These are phyloP conservation scores for Yueomyces sinensis DNA, from an alignment of 805 yeast species.

Conservation along the genomic window DNA sequence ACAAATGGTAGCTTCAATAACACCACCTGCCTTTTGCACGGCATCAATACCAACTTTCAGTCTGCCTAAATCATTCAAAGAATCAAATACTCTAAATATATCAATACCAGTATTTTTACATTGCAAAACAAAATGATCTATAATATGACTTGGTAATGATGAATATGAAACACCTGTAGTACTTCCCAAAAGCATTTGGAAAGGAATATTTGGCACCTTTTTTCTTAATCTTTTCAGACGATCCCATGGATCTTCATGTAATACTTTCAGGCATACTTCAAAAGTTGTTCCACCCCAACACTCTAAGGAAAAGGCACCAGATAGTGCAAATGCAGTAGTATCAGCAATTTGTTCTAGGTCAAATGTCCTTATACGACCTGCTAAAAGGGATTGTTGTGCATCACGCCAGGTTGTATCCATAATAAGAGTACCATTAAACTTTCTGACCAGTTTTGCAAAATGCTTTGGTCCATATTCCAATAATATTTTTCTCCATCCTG, in stretches of 20 bases:
- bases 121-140: conserved; percentile 86
- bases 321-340: conserved; percentile 76
- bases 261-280: conserved; percentile 93
- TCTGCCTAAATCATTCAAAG: conserved; percentile 90
- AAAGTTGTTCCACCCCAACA: conserved; percentile 99
- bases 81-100: conserved; percentile 93
- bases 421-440: conserved; percentile 68
- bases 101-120: conserved; percentile 94
- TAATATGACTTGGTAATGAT: conserved; percentile 93
- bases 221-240: conserved; percentile 75
- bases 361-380: conserved; percentile 90
- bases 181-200: conserved; percentile 97
- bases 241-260: conserved; percentile 97
- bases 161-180: conserved; percentile 98
- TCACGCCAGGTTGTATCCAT: conserved; percentile 99
- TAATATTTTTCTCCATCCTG: conserved; percentile 85
- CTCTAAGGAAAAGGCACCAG: conserved; percentile 89
- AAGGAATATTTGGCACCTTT: conserved; percentile 92
- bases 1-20: conserved; percentile 94
- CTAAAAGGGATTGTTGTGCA: conserved; percentile 95
- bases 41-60: conserved; percentile 94
- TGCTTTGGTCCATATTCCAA: conserved; percentile 73
- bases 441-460: conserved; percentile 77
- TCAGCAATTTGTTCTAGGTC: conserved; percentile 86
- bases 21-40: conserved; percentile 95